phyloP scores from a whole-genome alignment of 495 filamentous ascomycete species.

The Parmelia sp. region DNA sequence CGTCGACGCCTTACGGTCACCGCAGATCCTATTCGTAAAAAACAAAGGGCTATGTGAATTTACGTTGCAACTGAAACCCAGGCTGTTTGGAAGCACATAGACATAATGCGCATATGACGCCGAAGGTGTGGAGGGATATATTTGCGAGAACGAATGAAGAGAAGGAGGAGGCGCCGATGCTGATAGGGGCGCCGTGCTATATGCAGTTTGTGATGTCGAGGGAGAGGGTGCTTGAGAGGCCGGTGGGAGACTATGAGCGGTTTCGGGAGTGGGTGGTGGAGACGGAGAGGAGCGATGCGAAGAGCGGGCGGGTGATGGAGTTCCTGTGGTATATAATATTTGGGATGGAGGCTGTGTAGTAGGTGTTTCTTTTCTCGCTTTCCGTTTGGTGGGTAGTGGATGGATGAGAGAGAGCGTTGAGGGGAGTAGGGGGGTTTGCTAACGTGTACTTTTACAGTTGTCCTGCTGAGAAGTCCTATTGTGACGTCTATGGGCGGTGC shows the following conservation, averaged over 20 bases:
- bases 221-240: conserved; percentile 43
- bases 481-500: conserved; percentile 45
- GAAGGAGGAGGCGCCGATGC: conserved; percentile 28
- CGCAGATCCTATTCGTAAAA: conserved; percentile 39
- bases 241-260: conserved; percentile 47
- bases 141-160: conserved; percentile 37
- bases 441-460: conserved; percentile 34
- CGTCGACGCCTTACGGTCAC: conserved; percentile 32
- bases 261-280: conserved; percentile 56
- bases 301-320: conserved; percentile 61
- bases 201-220: conserved; percentile 62
- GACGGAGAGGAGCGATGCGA: conserved; percentile 49
- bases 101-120: conserved; percentile 26
- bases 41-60: conserved; percentile 43
- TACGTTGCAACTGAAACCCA: conserved; percentile 41
- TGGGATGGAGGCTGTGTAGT: conserved; percentile 43
- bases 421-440: conserved; percentile 26
- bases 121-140: conserved; percentile 39
- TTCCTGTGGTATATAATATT: conserved; percentile 69
- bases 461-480: conserved; percentile 45
- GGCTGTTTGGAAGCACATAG: conserved; percentile 42
- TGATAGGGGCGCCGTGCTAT: conserved; percentile 51
- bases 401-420: not conserved
- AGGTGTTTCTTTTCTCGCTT: conserved; percentile 23
- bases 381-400: not conserved